Conservation (phyloP, 2,329 filamentous ascomycete species). For the Penicillium sp. region DNA sequence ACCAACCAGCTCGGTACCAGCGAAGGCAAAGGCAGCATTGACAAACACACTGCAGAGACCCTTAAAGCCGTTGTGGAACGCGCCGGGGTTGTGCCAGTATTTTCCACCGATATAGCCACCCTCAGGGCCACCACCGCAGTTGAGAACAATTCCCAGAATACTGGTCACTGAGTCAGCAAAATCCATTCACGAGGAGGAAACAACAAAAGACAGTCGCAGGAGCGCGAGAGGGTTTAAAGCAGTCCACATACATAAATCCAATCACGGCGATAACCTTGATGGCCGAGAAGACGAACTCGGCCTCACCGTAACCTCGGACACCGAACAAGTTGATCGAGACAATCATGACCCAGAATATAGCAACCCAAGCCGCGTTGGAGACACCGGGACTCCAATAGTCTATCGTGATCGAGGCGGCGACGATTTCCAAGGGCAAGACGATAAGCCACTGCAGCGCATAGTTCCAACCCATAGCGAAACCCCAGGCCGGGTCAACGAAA, state of each 20-base stretch:
- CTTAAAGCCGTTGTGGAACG: slow-evolving; percentile 67
- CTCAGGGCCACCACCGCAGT: slow-evolving; percentile 74
- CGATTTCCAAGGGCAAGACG: slow-evolving; percentile 80
- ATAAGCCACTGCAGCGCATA: slow-evolving; percentile 89
- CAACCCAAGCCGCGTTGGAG: slow-evolving; percentile 74
- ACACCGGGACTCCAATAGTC: slow-evolving; percentile 72
- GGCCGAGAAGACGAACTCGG: slow-evolving; percentile 83
- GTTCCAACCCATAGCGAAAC: slow-evolving; percentile 95
- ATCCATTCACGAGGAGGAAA: not conserved
- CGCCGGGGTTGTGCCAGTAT: slow-evolving; percentile 79
- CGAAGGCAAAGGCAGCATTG: slow-evolving; percentile 64
- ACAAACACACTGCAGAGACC: slow-evolving; percentile 66
- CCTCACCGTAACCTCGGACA: slow-evolving; percentile 85
- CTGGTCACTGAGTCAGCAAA: slow-evolving; percentile 45
- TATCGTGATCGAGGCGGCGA: slow-evolving; percentile 82
- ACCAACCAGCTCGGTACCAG: slow-evolving; percentile 64
- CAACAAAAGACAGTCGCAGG: not conserved
- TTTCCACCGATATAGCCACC: slow-evolving; percentile 77
- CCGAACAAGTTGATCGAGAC: slow-evolving; percentile 84
- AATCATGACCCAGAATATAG: slow-evolving; percentile 76
- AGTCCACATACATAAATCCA: slow-evolving; percentile 75
- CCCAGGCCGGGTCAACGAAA: slow-evolving; percentile 92
- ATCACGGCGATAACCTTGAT: slow-evolving; percentile 85
- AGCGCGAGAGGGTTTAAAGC: too few species aligned
- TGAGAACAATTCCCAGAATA: slow-evolving; percentile 81